Conservation (phyloP, 306 rosid genomes). For the Dalbergia cochinchinensis region DNA sequence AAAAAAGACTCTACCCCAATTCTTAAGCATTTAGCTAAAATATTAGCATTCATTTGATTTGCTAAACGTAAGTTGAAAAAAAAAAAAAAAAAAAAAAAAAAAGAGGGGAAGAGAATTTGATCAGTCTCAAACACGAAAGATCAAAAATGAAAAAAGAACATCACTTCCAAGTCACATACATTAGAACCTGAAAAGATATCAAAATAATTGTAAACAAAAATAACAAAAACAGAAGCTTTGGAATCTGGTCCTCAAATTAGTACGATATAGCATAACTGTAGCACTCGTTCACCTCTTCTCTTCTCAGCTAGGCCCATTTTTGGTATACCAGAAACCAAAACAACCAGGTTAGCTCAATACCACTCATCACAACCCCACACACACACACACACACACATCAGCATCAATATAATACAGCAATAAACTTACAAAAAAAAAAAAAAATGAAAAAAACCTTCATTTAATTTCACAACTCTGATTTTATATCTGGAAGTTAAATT, state of each 20-base stretch:
- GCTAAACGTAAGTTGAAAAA: neutral
- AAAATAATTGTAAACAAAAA: neutral
- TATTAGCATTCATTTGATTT: constrained; percentile 6
- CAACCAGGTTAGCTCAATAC: neutral
- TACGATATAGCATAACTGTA: too few species aligned
- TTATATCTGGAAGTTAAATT: constrained; percentile 1
- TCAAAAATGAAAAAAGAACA: neutral
- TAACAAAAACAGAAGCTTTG: neutral
- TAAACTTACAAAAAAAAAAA: neutral
- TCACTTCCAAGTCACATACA: neutral
- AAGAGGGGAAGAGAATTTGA: neutral
- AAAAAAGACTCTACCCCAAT: constrained; percentile 6
- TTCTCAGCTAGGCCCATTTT: neutral
- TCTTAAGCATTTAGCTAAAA: constrained; percentile 10
- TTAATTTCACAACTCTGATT: constrained; percentile 25
- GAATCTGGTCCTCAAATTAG: too few species aligned
- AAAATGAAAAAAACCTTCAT: constrained; percentile 16
- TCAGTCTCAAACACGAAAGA: constrained; percentile 1
- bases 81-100: neutral
- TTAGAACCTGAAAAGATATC: neutral
- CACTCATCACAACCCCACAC: constrained; percentile 37
- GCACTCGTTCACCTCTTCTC: neutral
- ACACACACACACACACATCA: constrained; percentile 44
- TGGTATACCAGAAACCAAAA: constrained; percentile 24
- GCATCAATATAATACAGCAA: constrained; percentile 34